Base-by-base conservation (phyloP, 2,329 filamentous ascomycete genomes). In the Xylariaceae sp. region DNA sequence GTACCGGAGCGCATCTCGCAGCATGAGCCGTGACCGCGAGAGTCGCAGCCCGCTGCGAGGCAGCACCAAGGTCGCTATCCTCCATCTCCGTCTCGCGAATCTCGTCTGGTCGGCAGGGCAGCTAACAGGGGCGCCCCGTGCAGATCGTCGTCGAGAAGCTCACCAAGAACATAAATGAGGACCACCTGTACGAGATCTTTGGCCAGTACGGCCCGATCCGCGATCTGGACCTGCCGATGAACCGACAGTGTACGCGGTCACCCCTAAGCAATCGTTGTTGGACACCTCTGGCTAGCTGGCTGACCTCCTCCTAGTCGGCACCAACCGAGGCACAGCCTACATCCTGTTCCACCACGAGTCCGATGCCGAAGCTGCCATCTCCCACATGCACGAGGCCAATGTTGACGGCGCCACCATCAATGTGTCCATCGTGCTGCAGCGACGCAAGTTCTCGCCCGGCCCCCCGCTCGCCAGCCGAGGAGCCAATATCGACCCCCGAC, bases 381-480 rank as follows among this genome's bases (percentile, higher is more conserved):
- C 89, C 13, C 85, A 94, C 56, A 96, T 98, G 92, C 92, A 98
- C 59, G 92, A 98, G 63, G 87, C 85, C n/a, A 85, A 94, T 53
- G 65, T 94, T 18, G 89, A 95, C 58, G 88, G 88, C 32, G 77
- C 80, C 15, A 70, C 78, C 24, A 80, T 95, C 52, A 83, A 82
- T 51, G 89, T 95, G 31, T 92, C 85, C 28, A 92, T 95, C 45
- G 86, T 94, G 17, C 68, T 94, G 22, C 87, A 87, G 1, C 77
- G 83, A 31, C 79, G 83, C 50, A 86, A 87, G 48, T 85, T 94
- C 51, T 89, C 85, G 5, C 78, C 77, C 13, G 77, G 83, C 29
- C 89, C 89, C 12, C 86, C 86, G 1, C 74, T 74, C 5, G 77
- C 82, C 32, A 74, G 80, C 32, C 73, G 74, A 31, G 72, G 74